Base-by-base conservation (phyloP, 1,284 basidiomycete species). In the Bjerkandera adusta region DNA sequence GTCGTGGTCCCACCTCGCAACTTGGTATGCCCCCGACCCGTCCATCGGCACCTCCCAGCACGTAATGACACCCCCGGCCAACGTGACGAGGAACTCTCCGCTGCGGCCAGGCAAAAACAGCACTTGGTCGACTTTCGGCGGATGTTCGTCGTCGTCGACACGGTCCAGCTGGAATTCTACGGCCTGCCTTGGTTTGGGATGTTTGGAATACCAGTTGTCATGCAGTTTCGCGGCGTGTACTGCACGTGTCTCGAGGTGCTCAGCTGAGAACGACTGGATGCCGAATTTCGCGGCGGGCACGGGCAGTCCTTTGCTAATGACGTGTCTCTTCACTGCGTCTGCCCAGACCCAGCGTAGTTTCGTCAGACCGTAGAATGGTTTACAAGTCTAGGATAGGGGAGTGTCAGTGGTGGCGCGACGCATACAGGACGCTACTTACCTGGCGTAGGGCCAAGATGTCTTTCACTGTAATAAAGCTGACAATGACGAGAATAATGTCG, bases 41-140 rank as follows among this genome's bases (percentile, higher is more conserved):
- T 60, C 61, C 4, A 68, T 58, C 3, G 68, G 67, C 7, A 69
- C 55, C 53, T 70, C 68, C 68, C 67, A 70, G 51, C 64, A 68
- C 32, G 56, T 62, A 46, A 58, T 50, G 11, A 55, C 49, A 24
- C 53, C 47, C 26, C 59, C 49, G 18, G 61, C 56, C 21, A 59
- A 57, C 1, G 65, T 63, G 13, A 70, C 48, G 15, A 69, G 45
- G 43, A 62, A 63, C 47, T 67, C 58, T 26, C 67, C 67, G 44
- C 65, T 62, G 36, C 52, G 49, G 13, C 65, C 66, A 3, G 61
- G 55, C n/a, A 66, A 51, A 52, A 70, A 68, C 11, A 58, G 46
- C 32, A 69, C 59, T 12, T 67, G 61, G 16, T 54, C 55, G 30
- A 66, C 59, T 1, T 59, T 44, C 21, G 55, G 35, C 36, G 53